Conservation (phyloP, 306 rosid genomes). For the Casuarina equisetifolia region DNA sequence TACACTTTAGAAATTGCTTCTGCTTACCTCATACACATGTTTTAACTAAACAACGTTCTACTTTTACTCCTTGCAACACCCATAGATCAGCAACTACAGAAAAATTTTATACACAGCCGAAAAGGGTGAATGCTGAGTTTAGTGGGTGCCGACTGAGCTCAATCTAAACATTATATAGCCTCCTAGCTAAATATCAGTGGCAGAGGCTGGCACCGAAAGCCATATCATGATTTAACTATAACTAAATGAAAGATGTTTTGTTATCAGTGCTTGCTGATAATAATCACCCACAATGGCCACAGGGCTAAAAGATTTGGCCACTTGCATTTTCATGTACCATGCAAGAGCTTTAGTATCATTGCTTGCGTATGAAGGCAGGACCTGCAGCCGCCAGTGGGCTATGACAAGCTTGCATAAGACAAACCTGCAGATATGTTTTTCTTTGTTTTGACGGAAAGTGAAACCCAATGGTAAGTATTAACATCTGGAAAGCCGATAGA, state of each 20-base stretch:
- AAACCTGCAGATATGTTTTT: neutral
- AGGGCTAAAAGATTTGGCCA: neutral
- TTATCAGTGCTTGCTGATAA: conserved; percentile 14
- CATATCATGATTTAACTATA: neutral
- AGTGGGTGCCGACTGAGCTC: conserved; percentile 14
- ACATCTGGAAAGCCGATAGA: neutral
- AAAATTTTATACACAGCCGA: neutral
- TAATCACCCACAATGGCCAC: neutral
- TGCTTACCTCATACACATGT: conserved; percentile 12
- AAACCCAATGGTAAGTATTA: neutral
- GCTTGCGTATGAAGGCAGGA: neutral
- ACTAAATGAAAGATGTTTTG: neutral
- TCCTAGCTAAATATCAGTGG: neutral
- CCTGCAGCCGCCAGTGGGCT: conserved; percentile 13
- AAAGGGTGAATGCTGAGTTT: neutral
- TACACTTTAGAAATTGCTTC: conserved; percentile 7
- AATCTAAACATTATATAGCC: neutral
- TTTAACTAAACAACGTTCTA: conserved; percentile 24
- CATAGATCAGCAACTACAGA: conserved; percentile 15
- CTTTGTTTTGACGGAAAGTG: neutral
- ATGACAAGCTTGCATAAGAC: conserved; percentile 2
- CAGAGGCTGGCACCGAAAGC: conserved; percentile 3
- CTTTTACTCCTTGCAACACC: conserved; percentile 2
- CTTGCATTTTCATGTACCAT: neutral
- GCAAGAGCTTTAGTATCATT: neutral